Conservation (phyloP, 2,329 filamentous ascomycete genomes). For the Cladophialophora bantiana region DNA sequence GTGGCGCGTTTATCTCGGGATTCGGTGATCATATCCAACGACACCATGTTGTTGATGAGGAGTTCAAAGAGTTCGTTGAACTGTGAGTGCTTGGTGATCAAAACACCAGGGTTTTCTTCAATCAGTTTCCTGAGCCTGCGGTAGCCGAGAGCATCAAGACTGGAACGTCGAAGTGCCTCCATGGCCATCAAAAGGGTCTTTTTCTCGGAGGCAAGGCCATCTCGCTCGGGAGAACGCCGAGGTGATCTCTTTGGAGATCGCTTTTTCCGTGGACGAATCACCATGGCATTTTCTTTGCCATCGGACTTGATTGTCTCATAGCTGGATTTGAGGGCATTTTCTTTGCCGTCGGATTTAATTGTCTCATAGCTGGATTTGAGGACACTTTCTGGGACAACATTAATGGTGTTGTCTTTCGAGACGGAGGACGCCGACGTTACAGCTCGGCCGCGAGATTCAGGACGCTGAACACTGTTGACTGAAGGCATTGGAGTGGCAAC, state of each 20-base stretch:
- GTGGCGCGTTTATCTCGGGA: conserved; percentile 25
- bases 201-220: conserved; percentile 34
- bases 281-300: conserved; percentile 37
- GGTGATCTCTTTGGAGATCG: conserved; percentile 28
- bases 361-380: conserved; percentile 8
- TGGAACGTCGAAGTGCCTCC: conserved; percentile 32
- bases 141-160: conserved; percentile 35
- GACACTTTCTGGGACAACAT: neutral
- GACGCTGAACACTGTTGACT: conserved; percentile 21
- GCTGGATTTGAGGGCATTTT: conserved; percentile 14
- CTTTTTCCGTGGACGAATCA: conserved; percentile 26
- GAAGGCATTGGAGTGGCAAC: conserved; percentile 39
- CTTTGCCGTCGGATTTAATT: conserved; percentile 29
- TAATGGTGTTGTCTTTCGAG: conserved; percentile 24
- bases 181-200: conserved; percentile 30
- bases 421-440: conserved; percentile 17
- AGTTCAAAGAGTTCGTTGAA: conserved; percentile 36
- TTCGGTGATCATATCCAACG: conserved; percentile 31
- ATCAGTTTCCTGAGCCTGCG: conserved; percentile 38
- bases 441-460: conserved; percentile 29
- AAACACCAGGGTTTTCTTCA: conserved; percentile 30
- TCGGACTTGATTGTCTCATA: conserved; percentile 29
- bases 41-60: conserved; percentile 30
- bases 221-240: conserved; percentile 25
- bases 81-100: conserved; percentile 35